Evolutionary conservation across 1,284 basidiomycete genomes (phyloP).

Genomic region (Ganoderma meredithae): DNA sequence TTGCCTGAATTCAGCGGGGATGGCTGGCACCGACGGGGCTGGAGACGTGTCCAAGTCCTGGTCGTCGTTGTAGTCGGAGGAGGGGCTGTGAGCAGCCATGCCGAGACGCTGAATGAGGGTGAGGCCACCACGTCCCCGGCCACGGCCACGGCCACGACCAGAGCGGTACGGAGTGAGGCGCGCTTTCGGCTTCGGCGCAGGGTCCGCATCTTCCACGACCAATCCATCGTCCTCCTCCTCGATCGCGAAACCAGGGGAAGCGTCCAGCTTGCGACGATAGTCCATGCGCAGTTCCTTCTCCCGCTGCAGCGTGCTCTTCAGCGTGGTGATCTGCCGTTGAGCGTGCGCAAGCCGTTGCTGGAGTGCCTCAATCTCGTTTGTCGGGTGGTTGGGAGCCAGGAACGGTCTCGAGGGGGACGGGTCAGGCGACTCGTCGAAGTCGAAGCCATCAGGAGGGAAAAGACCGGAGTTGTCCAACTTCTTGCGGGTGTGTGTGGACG

Average conservation of each 20-base stretch:
- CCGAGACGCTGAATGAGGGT: conserved; percentile 70
- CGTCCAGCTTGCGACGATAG: conserved; percentile 58
- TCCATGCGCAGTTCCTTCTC: conserved; percentile 84
- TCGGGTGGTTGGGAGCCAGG: conserved; percentile 73
- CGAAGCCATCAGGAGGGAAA: conserved; percentile 62
- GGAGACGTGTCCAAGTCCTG: conserved; percentile 51
- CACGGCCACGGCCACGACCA: conserved; percentile 44
- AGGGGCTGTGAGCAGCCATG: conserved; percentile 61
- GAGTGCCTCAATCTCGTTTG: conserved; percentile 80
- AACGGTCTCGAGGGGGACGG: conserved; percentile 67
- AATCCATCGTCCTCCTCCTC: conserved; percentile 59
- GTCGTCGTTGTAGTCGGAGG: conserved; percentile 59
- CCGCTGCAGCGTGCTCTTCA: conserved; percentile 78
- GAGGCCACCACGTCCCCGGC: conserved; percentile 58
- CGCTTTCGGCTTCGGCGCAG: conserved; percentile 36
- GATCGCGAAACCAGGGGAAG: conserved; percentile 43
- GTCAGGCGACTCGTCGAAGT: conserved; percentile 63
- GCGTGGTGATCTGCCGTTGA: conserved; percentile 80
- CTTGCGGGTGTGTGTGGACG: conserved; percentile 68
- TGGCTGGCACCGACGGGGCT: conserved; percentile 58
- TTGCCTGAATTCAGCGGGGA: conserved; percentile 52
- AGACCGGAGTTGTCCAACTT: conserved; percentile 61
- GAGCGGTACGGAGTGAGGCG: conserved; percentile 48
- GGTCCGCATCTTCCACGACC: conserved; percentile 51
- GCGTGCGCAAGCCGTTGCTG: conserved; percentile 84